Percentiles rank a stretch among this genome's conserved stretches.
Evolutionary conservation across 2,329 filamentous ascomycete species (phyloP).

Genomic region (Colletotrichum shisoi): DNA sequence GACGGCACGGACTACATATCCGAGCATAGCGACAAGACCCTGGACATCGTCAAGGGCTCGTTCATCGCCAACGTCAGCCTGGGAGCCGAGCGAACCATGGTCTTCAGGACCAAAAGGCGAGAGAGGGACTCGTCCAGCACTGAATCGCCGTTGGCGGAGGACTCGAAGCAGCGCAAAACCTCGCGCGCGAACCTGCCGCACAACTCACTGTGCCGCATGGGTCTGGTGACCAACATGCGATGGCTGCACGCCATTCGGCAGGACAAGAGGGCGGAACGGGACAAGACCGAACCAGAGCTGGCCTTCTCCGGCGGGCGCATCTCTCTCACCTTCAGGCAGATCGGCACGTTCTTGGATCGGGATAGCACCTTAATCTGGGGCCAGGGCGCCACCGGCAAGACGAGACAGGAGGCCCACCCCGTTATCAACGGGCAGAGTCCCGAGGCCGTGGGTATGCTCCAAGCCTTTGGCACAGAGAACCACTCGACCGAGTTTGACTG

Average conservation of each 20-base stretch:
- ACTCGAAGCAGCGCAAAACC: conserved; percentile 58
- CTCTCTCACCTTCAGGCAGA: conserved; percentile 87
- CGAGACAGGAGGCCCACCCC: conserved; percentile 62
- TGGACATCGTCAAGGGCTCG: conserved; percentile 83
- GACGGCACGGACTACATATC: conserved; percentile 89
- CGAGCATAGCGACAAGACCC: conserved; percentile 95
- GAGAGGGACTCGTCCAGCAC: conserved; percentile 51
- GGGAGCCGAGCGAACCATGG: conserved; percentile 91
- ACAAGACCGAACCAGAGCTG: conserved; percentile 74
- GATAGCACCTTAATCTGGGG: conserved; percentile 82
- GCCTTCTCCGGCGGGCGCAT: conserved; percentile 81
- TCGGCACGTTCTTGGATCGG: conserved; percentile 81
- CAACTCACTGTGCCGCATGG: conserved; percentile 87
- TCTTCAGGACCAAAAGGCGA: conserved; percentile 80
- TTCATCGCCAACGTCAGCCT: conserved; percentile 93
- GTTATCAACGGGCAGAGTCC: conserved; percentile 75
- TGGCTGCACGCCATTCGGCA: conserved; percentile 94
- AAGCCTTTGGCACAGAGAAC: conserved; percentile 87
- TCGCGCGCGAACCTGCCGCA: conserved; percentile 81
- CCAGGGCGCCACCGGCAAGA: conserved; percentile 81
- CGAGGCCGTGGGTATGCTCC: conserved; percentile 73
- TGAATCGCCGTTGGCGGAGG: conserved; percentile 33
- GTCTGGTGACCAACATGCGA: conserved; percentile 78
- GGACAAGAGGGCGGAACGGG: conserved; percentile 75
- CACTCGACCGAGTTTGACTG: conserved; percentile 75